phyloP scores from a whole-genome alignment of 169 alveolate genomes.

The Plasmodium gallinaceum region DNA sequence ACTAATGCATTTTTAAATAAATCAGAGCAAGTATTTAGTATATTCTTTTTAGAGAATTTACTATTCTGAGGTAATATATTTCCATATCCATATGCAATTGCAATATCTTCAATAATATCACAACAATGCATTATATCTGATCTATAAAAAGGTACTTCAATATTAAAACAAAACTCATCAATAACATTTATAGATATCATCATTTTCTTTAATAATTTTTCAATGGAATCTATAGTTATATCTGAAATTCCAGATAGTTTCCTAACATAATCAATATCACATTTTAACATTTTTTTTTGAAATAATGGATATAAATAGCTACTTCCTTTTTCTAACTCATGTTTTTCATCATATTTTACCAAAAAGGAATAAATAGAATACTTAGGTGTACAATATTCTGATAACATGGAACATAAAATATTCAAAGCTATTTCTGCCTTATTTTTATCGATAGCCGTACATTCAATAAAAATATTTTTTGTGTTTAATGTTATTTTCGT shows the following conservation, averaged over 20 bases:
- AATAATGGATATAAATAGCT: slow-evolving; percentile 35
- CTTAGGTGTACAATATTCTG: slow-evolving; percentile 55
- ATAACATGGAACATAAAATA: slow-evolving; percentile 67
- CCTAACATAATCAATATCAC: slow-evolving; percentile 75
- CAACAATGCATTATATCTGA: slow-evolving; percentile 96
- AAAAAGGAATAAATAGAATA: slow-evolving; percentile 51
- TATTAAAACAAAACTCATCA: slow-evolving; percentile 77
- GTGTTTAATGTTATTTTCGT: slow-evolving; percentile 96
- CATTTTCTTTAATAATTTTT: slow-evolving; percentile 82
- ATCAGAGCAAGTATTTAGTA: slow-evolving; percentile 44
- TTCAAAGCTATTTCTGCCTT: slow-evolving; percentile 78
- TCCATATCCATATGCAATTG: slow-evolving; percentile 96
- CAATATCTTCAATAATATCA: slow-evolving; percentile 97
- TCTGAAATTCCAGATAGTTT: slow-evolving; percentile 78
- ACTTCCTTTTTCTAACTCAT: slow-evolving; percentile 45
- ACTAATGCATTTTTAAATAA: slow-evolving; percentile 75
- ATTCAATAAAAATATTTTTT: slow-evolving; percentile 96
- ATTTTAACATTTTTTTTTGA: slow-evolving; percentile 31
- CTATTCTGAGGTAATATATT: slow-evolving; percentile 78
- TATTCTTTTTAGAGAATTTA: slow-evolving; percentile 50
- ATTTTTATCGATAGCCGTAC: slow-evolving; percentile 93
- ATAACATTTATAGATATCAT: slow-evolving; percentile 78
- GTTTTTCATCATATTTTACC: slow-evolving; percentile 41
- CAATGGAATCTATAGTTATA: slow-evolving; percentile 76
- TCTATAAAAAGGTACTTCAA: slow-evolving; percentile 91